A percentile compares a stretch with the other conserved stretches of the same genome.
Conservation (phyloP, 331 rosid species). For the Pyracantha coccinea region DNA sequence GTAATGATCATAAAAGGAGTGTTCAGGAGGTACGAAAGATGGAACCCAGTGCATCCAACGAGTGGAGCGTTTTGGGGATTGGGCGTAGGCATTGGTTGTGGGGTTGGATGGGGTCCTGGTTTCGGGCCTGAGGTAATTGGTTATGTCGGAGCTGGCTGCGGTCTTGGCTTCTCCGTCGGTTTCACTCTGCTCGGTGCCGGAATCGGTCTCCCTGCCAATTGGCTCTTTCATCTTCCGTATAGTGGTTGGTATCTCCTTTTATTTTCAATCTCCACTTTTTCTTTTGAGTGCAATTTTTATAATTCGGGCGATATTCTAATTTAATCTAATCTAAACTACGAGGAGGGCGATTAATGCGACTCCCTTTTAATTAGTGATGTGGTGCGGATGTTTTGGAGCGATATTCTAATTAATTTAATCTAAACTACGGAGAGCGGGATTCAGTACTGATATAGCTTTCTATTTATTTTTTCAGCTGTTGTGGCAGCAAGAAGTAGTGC, state of each 20-base stretch:
- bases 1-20: slow-evolving; percentile 69
- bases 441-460: neutral
- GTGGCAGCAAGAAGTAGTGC: slow-evolving; percentile 49
- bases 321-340: no score
- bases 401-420: neutral
- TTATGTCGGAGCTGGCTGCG: slow-evolving; percentile 96
- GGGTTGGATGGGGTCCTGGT: slow-evolving; percentile 99
- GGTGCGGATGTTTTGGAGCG: neutral
- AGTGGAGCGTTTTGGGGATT: slow-evolving; percentile 91
- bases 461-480: slow-evolving; percentile 23
- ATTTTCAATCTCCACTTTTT: neutral
- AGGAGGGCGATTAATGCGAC: no score
- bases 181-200: slow-evolving; percentile 76
- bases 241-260: slow-evolving; percentile 31
- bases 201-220: slow-evolving; percentile 73
- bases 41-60: slow-evolving; percentile 95
- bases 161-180: slow-evolving; percentile 85
- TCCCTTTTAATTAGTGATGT: no score
- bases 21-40: slow-evolving; percentile 56
- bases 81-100: slow-evolving; percentile 95
- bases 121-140: slow-evolving; percentile 95
- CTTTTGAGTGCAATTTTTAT: neutral
- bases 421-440: neutral
- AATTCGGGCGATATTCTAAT: no score
- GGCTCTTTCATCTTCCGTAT: slow-evolving; percentile 43